phyloP scores from a whole-genome alignment of 208 protist species.

The Angomonas deanei region DNA sequence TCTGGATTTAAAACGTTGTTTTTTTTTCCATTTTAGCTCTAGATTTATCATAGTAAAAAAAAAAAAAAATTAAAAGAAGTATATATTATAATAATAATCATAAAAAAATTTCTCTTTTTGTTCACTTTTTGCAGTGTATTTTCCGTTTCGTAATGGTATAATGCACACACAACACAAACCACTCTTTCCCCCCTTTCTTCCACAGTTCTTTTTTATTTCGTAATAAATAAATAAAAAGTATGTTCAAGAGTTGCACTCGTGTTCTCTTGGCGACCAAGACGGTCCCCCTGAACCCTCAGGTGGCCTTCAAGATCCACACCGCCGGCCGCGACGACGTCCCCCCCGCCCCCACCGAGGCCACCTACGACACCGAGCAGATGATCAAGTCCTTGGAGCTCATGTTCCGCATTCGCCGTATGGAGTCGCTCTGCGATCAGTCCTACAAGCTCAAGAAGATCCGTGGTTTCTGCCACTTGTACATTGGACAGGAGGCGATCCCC shows the following conservation, averaged over 20 bases:
- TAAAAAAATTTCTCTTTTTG: slow-evolving; percentile 7
- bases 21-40: background rate
- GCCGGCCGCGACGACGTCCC: slow-evolving; percentile 61
- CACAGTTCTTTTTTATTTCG: slow-evolving; percentile 7
- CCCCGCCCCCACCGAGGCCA: slow-evolving; percentile 62
- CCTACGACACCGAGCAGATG: slow-evolving; percentile 69
- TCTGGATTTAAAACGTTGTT: background rate
- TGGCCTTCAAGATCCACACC: slow-evolving; percentile 68
- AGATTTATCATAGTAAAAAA: background rate
- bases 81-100: slow-evolving; percentile 9
- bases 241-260: slow-evolving; percentile 64
- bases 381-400: slow-evolving; percentile 84
- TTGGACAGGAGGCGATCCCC: slow-evolving; percentile 96
- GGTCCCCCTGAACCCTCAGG: slow-evolving; percentile 58
- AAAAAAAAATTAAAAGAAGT: background rate
- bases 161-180: too few relatives aligned
- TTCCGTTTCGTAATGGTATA: background rate
- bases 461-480: slow-evolving; percentile 98
- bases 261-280: slow-evolving; percentile 66
- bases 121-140: background rate
- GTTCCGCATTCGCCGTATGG: slow-evolving; percentile 93
- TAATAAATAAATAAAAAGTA: slow-evolving; percentile 12
- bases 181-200: slow-evolving; percentile 4
- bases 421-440: slow-evolving; percentile 91
- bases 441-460: slow-evolving; percentile 97